Evolutionary conservation across 2,329 filamentous ascomycete genomes (phyloP), one percentile per base, ranked within the genome.

Genomic region (Alternaria brassicae): DNA sequence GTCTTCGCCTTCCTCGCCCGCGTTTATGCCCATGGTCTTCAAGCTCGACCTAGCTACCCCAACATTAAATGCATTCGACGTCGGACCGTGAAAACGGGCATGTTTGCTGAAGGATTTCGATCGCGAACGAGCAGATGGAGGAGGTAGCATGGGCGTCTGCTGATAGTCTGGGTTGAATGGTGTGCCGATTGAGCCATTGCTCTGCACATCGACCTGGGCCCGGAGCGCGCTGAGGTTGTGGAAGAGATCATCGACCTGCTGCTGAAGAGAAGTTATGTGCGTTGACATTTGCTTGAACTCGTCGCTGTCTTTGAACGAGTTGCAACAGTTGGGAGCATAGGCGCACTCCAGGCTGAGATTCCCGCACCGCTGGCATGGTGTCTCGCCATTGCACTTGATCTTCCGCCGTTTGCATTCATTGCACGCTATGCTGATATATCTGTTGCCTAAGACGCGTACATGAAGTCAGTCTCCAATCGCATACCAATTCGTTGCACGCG

Each of bases 231-330:
- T 90, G 72, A 97, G 82, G 68, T 85, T 91, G 59, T 86, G 86
- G 72, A 89, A 91, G 30, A 98, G 85, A 63, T 85, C 85, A 60
- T 91, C 89, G 71, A 97, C 90, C 79, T 97, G 92, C 54, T 94
- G 89, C 76, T 97, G 93, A 23, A 97, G 84, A 8, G 85, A 84
- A 10, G 82, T 81, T 59, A 97, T 87, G 66, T 95, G 90, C 32
- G 85, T 82, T 54, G 88, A 86, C 88, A 97, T 92, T 36, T 88
- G 85, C 72, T 88, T 91, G 82, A 93, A 97, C 82, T 60, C 76
- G 85, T 96, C 91, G 45, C 92, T 93, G 71, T 97, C 93, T 77
- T 94, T 95, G 84, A 97, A 93, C 77, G 87, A 92, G 81, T 87
- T 93, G 76, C 87, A 89, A 80, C 87, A 89, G 71, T 89, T 89